Conservation (phyloP, 2,329 filamentous ascomycete species). For the Fusarium sp. region DNA sequence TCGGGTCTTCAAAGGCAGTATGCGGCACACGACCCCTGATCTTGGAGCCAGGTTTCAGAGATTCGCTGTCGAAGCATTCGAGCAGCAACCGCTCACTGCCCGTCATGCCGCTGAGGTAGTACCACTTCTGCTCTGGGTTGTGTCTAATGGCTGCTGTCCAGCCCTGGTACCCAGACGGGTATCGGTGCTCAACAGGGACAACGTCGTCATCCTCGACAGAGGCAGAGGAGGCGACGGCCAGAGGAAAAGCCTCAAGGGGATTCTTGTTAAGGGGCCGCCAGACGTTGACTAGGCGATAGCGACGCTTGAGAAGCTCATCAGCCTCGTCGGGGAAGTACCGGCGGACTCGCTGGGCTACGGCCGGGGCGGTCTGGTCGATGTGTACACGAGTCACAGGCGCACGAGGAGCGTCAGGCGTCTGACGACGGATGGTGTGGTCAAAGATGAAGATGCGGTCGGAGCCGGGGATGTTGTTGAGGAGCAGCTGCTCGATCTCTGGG, state of each 20-base stretch:
- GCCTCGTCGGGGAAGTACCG: conserved; percentile 76
- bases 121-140: conserved; percentile 74
- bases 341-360: conserved; percentile 73
- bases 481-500: conserved; percentile 79
- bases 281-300: conserved; percentile 88
- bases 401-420: conserved; percentile 67
- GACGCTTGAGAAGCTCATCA: conserved; percentile 69
- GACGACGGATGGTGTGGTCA: conserved; percentile 87
- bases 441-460: conserved; percentile 77
- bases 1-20: conserved; percentile 81
- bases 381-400: conserved; percentile 79
- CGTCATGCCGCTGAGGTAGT: conserved; percentile 83
- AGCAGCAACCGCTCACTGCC: conserved; percentile 77
- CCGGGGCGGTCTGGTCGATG: conserved; percentile 81
- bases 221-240: conserved; percentile 75
- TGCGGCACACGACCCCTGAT: conserved; percentile 74
- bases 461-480: conserved; percentile 75
- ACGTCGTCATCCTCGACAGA: conserved; percentile 72
- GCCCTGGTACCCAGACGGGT: conserved; percentile 71
- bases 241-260: conserved; percentile 73
- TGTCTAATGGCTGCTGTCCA: conserved; percentile 78
- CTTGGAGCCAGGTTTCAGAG: conserved; percentile 57
- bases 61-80: conserved; percentile 80
- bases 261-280: conserved; percentile 75
- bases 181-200: conserved; percentile 78